A percentile compares a stretch with the other conserved stretches of the same genome.
These are phyloP conservation scores for Piromyces finnis DNA, from an alignment of 192 early-diverging fungal genomes.

Conservation along the genomic window DNA sequence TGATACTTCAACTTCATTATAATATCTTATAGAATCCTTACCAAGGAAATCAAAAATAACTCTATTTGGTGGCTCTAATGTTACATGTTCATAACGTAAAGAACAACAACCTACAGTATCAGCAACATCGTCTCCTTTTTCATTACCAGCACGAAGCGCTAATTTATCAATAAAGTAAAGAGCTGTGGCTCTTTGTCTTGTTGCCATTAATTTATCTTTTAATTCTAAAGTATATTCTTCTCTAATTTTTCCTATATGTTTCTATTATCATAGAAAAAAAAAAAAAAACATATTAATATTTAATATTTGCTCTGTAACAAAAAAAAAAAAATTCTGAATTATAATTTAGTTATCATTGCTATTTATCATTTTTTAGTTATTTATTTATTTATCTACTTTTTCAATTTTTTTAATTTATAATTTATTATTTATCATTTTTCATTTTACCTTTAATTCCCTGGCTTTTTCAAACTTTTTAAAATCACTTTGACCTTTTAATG, in stretches of 20 bases:
- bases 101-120: constrained; percentile 99
- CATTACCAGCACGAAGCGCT: constrained; percentile 92
- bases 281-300: no score
- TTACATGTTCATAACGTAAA: constrained; percentile 78
- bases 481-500: constrained; percentile 91
- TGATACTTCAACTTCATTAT: constrained; percentile 68
- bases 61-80: constrained; percentile 60
- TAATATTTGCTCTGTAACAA: not conserved
- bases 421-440: no score
- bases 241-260: constrained; percentile 58
- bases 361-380: not conserved
- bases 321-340: no score
- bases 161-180: constrained; percentile 90
- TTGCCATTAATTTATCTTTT: constrained; percentile 59
- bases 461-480: constrained; percentile 93
- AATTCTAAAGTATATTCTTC: constrained; percentile 58
- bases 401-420: no score
- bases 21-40: constrained; percentile 92
- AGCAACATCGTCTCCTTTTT: constrained; percentile 93
- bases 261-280: constrained; percentile 11
- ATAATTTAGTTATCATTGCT: no score
- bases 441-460: constrained; percentile 50
- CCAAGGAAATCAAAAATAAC: constrained; percentile 91
- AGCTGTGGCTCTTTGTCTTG: constrained; percentile 77
- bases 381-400: constrained; percentile 3